Evolutionary conservation across 495 filamentous ascomycete species (phyloP).

Genomic region (Aspergillus funiculosus): DNA sequence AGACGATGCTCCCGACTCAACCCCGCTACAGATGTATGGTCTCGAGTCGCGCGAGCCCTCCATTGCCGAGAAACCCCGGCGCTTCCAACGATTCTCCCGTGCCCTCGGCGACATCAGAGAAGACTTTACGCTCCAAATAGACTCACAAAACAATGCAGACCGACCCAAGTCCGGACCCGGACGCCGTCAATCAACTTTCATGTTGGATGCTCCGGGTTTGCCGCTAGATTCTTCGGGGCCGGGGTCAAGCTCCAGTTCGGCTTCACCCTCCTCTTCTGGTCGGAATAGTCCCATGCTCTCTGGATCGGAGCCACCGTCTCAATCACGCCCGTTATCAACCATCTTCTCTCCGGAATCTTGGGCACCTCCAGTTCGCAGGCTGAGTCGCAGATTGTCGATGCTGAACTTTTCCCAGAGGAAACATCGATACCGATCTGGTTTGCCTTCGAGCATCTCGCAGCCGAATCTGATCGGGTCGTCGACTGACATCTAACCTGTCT

Average conservation of each 20-base stretch:
- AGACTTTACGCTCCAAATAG: slow-evolving; percentile 30
- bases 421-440: slow-evolving; percentile 15
- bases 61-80: slow-evolving; percentile 28
- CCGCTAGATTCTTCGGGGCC: no score
- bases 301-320: slow-evolving; percentile 17
- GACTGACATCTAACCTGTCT: slow-evolving; percentile 20
- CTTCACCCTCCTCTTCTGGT: slow-evolving; percentile 7
- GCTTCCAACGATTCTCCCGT: slow-evolving; percentile 37
- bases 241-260: slow-evolving; percentile 8
- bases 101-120: slow-evolving; percentile 41
- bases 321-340: slow-evolving; percentile 28
- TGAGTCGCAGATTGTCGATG: slow-evolving; percentile 30
- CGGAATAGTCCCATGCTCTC: slow-evolving; percentile 8
- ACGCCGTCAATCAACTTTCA: slow-evolving; percentile 31
- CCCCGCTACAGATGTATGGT: slow-evolving; percentile 36
- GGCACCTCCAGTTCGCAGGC: slow-evolving; percentile 16
- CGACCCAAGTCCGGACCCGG: slow-evolving; percentile 14
- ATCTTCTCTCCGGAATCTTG: slow-evolving; percentile 26
- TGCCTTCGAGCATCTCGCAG: slow-evolving; percentile 30
- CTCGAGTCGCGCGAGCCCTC: slow-evolving; percentile 37
- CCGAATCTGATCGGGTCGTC: slow-evolving; percentile 40
- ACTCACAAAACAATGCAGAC: slow-evolving; percentile 24
- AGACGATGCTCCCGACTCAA: slow-evolving; percentile 28
- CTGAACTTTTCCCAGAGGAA: slow-evolving; percentile 23
- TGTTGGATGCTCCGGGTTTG: slow-evolving; percentile 21